Evolutionary conservation across 192 early-diverging fungal genomes (phyloP).

Genomic region (Podila horticola): DNA sequence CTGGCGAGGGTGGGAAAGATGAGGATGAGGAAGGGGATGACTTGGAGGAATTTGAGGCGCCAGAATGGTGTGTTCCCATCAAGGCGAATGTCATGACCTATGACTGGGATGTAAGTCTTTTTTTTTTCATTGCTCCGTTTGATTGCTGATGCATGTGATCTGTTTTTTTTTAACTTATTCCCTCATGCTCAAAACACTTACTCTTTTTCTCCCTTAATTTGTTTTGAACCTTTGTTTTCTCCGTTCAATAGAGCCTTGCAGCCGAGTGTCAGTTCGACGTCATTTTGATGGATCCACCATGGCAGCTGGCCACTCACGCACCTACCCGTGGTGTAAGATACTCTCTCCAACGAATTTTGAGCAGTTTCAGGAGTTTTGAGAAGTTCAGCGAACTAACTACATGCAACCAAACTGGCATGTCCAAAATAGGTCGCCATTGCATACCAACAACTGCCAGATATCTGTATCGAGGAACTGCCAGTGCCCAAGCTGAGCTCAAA

Average conservation of each 20-base stretch:
- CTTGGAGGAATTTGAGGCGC: conserved; percentile 87
- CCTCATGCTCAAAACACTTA: not conserved
- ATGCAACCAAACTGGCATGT: not conserved
- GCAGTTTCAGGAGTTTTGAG: not conserved
- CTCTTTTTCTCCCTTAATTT: not conserved
- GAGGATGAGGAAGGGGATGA: conserved; percentile 33
- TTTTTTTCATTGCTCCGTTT: conserved; percentile 8
- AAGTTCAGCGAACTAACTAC: no score
- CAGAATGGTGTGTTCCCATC: conserved; percentile 94
- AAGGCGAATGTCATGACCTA: conserved; percentile 96
- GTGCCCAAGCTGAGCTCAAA: conserved; percentile 85
- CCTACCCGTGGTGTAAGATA: conserved; percentile 92
- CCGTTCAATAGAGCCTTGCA: conserved; percentile 67
- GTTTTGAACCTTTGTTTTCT: not conserved
- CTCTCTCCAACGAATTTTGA: no score
- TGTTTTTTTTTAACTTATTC: not conserved
- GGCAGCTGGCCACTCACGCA: conserved; percentile 94
- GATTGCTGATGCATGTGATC: not conserved
- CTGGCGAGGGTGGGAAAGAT: conserved; percentile 1
- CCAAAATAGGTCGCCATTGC: conserved; percentile 80
- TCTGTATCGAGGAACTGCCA: conserved; percentile 91
- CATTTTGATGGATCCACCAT: conserved; percentile 95
- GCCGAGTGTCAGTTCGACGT: conserved; percentile 91
- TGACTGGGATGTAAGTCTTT: conserved; percentile 83
- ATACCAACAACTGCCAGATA: conserved; percentile 95